Conservation (phyloP, 2,329 filamentous ascomycete species). For the Pseudovirgaria hyperparasitica region DNA sequence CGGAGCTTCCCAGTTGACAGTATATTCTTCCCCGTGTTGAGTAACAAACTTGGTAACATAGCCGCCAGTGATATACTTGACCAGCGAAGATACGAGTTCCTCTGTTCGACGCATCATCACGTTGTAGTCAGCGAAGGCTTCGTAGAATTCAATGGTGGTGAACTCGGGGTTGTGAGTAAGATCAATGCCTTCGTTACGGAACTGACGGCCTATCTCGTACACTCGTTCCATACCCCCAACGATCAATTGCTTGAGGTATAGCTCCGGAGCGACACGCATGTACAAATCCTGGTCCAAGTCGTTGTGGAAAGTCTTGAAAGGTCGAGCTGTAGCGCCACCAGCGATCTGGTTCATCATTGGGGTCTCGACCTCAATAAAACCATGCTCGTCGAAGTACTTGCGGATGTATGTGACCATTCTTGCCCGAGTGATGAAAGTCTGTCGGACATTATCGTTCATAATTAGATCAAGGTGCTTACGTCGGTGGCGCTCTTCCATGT, state of each 20-base stretch:
- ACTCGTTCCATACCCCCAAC: conserved; percentile 91
- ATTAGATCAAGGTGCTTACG: conserved; percentile 92
- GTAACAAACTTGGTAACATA: conserved; percentile 81
- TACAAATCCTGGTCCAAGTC: conserved; percentile 90
- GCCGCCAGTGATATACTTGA: conserved; percentile 76
- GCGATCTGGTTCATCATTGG: conserved; percentile 96
- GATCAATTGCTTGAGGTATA: conserved; percentile 93
- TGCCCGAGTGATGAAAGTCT: conserved; percentile 72
- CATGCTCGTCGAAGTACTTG: conserved; percentile 71
- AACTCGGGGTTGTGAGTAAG: conserved; percentile 97
- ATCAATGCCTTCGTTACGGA: conserved; percentile 86
- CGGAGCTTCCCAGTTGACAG: conserved; percentile 91
- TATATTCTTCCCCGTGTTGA: conserved; percentile 71
- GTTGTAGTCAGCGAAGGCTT: conserved; percentile 61
- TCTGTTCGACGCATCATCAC: conserved; percentile 87
- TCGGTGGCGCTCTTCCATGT: conserved; percentile 84
- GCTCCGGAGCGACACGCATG: conserved; percentile 86
- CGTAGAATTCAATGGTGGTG: conserved; percentile 95
- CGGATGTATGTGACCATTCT: conserved; percentile 86
- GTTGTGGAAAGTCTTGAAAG: conserved; percentile 93
- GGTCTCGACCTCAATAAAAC: conserved; percentile 91
- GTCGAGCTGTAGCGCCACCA: conserved; percentile 88
- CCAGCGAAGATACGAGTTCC: conserved; percentile 78
- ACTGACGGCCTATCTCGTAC: conserved; percentile 90
- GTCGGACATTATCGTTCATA: conserved; percentile 80